Conservation (phyloP, 305 asterid species). For the Rubia peregrina region DNA sequence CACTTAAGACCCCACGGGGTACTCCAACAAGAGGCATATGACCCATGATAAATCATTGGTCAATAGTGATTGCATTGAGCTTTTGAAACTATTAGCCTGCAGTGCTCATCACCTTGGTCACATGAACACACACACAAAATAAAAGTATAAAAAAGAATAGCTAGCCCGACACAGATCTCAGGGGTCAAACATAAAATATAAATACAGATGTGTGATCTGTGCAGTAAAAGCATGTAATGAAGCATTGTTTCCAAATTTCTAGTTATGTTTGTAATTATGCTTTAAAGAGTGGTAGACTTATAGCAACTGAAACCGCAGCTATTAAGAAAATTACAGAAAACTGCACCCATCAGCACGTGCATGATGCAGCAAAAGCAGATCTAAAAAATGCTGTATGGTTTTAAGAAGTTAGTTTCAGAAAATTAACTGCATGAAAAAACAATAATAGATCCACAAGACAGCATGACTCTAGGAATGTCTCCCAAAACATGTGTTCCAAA, state of each 20-base stretch:
- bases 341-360: not conserved
- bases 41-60: no score
- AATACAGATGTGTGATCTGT: not conserved
- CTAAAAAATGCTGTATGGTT: no score
- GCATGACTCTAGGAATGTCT: no score
- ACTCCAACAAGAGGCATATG: not conserved
- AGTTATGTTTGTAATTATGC: not conserved
- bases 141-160: not conserved
- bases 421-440: no score
- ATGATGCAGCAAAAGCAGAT: not conserved
- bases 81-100: no score
- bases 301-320: not conserved
- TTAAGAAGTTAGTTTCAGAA: no score
- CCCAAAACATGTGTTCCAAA: no score
- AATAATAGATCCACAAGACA: no score
- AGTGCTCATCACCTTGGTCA: not conserved
- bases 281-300: not conserved
- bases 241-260: not conserved
- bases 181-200: not conserved
- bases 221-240: not conserved
- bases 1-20: not conserved
- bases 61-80: not conserved
- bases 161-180: not conserved
- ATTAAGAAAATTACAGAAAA: not conserved
- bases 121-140: not conserved